These are phyloP conservation scores for Mortierella claussenii DNA, from an alignment of 192 early-diverging fungal species.

Conservation along the genomic window DNA sequence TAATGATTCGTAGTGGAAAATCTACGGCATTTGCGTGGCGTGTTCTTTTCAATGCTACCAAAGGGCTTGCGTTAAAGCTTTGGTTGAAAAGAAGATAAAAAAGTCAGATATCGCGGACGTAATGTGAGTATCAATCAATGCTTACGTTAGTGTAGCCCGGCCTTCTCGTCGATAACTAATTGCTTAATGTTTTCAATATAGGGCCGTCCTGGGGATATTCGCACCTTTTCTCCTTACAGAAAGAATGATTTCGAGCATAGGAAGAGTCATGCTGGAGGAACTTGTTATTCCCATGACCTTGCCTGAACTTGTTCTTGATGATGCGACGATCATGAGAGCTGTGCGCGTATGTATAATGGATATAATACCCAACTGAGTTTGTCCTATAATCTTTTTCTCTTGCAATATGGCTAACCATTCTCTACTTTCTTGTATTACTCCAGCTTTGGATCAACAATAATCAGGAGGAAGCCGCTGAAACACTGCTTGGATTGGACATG, in stretches of 20 bases:
- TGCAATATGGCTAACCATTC: neutral
- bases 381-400: neutral
- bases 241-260: too few relatives aligned
- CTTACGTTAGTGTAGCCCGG: neutral
- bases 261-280: slow-evolving; percentile 2
- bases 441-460: slow-evolving; percentile 5
- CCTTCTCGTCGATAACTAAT: neutral
- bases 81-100: slow-evolving; percentile 4
- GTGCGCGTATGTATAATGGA: slow-evolving; percentile 20
- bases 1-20: slow-evolving; percentile 15
- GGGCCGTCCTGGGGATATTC: slow-evolving; percentile 14
- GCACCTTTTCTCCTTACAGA: slow-evolving; percentile 13
- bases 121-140: slow-evolving; percentile 11
- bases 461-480: too few relatives aligned
- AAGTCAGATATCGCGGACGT: slow-evolving; percentile 12
- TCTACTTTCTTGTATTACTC: neutral
- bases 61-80: slow-evolving; percentile 9
- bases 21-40: slow-evolving; percentile 3
- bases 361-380: too few relatives aligned
- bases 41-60: slow-evolving; percentile 20
- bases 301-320: slow-evolving; percentile 8
- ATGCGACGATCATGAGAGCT: slow-evolving; percentile 17
- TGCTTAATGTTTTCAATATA: too few relatives aligned
- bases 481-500: slow-evolving; percentile 1
- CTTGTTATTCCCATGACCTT: neutral